Base-by-base conservation (phyloP, 352 stramenopile species). In the Globisporangium polare region DNA sequence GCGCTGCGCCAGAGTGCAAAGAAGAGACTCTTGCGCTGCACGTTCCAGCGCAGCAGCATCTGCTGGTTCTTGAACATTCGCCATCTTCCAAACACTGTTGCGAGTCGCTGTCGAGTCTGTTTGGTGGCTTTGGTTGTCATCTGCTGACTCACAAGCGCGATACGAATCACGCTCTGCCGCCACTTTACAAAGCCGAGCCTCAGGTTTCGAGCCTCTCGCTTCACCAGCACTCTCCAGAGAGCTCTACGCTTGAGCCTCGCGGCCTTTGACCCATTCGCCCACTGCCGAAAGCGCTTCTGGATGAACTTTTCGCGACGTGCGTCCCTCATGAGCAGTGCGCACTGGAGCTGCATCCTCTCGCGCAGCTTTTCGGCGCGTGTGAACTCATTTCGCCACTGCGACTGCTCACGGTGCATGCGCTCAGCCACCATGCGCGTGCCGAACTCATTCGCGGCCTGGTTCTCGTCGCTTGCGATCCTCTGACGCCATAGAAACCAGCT, bases 401-500 rank as follows among this genome's bases (percentile, higher is more conserved):
- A 22, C 15, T 62, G 53, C 33, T 56, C 18, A 13, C 22, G 29
- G 41, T 55, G 51, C 51, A 53, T 60, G 22, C 13, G 17, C 20
- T 45, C 13, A 20, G 22, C 31, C 20, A 58, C 3, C 5, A 29
- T 10, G 31, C 27, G 59, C 1, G 51, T 60, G 27, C 49, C 50
- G 17, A 41, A 41, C 24, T 54, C 6, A 2, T 46, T 43, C 7
- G 10, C 17, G 8, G 27, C 20, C 3, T 37, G 50, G 12, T 60
- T 20, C 20, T 65, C 59, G 15, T 45, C 41, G 5, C 55, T 5
- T 17, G 49, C 9, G 12, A 65, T 18, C 8, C 20, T 22, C 20
- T 65, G 37, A 22, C 45, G 59, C 59, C 59, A 65, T 33, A 39
- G 63, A 12, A 65, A 37, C 72, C 72, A 79, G 15, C 66, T 63